Base-by-base conservation (phyloP, 2,329 filamentous ascomycete species). In the Penicillium glabrum region DNA sequence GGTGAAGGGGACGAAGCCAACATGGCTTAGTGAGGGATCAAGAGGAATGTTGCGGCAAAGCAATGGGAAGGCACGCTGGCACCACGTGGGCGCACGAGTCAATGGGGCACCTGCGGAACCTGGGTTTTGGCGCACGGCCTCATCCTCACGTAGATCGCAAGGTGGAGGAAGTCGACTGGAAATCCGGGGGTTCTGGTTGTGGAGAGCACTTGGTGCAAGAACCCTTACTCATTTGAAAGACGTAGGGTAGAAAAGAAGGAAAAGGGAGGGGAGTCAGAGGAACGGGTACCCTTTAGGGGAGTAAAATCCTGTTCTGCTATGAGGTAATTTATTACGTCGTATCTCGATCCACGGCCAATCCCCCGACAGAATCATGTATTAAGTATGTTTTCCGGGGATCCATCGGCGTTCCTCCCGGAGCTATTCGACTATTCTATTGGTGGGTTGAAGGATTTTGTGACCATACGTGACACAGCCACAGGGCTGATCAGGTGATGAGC, bases 1-100 rank as follows among this genome's bases (percentile, higher is more conserved):
- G 75, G 73, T 54, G 75, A 77, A 43, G 75, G 73, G 57, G 75
- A 77, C 27, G 75, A 76, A 58, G 72, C 68, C 66, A 76, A 70
- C 72, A 77, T 76, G 53, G 53, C 55, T 61, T 61, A 51, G 35
- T 29, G 45, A 31, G 45, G 14, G 26, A 35, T 19, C 33, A 35
- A 50, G 41, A 55, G 46, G 64, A 67, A 67, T 67, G 63, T 51
- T 63, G 55, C 35, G 46, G 51, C 53, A 47, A 58, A 62, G 57
- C 63, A 61, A 49, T 66, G 57, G 60, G 62, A 66, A 54, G 55
- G 62, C 58, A 65, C 63, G 66, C 67, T 61, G 61, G 60, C 66
- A 71, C 69, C 71, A 74, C 72, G 71, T 73, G 70, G 71, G 71
- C 64, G 66, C 65, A 72, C 63, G 65, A 73, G 63, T 72, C 63